These are phyloP conservation scores for Pleurotus giganteus DNA, from an alignment of 768 basidiomycete species.

Conservation along the genomic window DNA sequence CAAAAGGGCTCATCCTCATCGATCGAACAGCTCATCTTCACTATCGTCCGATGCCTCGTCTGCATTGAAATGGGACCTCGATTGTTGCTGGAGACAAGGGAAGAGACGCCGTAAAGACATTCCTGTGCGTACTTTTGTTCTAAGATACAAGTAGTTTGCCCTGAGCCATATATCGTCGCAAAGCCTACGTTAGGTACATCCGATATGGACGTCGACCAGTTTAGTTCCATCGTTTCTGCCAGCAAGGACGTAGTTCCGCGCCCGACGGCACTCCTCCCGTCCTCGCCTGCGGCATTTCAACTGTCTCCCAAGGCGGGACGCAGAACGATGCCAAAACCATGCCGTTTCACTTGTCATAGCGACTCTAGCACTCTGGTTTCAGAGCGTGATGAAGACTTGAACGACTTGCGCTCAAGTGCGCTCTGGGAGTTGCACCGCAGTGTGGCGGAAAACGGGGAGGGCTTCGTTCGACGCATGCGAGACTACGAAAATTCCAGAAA, in stretches of 20 bases:
- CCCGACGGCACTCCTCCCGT: slow-evolving; percentile 40
- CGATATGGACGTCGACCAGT: slow-evolving; percentile 19
- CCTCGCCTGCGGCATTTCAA: slow-evolving; percentile 49
- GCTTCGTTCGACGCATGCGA: slow-evolving; percentile 70
- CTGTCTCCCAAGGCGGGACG: slow-evolving; percentile 31
- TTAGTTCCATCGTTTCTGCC: slow-evolving; percentile 10
- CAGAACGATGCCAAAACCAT: slow-evolving; percentile 13
- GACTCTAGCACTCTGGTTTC: slow-evolving; percentile 19
- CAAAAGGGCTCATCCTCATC: slow-evolving; percentile 50
- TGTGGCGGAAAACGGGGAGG: slow-evolving; percentile 63
- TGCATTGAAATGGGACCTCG: slow-evolving; percentile 50
- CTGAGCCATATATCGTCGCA: slow-evolving; percentile 9
- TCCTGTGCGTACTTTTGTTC: slow-evolving; percentile 34
- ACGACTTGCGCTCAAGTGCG: slow-evolving; percentile 55
- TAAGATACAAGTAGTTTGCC: not conserved
- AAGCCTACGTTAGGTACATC: slow-evolving; percentile 10
- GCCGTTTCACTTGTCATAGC: slow-evolving; percentile 18
- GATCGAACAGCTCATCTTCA: slow-evolving; percentile 25
- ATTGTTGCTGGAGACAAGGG: slow-evolving; percentile 49
- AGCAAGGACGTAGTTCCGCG: slow-evolving; percentile 26
- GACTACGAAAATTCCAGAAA: slow-evolving; percentile 61
- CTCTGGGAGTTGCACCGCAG: slow-evolving; percentile 65
- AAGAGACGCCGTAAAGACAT: slow-evolving; percentile 52
- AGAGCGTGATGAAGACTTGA: slow-evolving; percentile 29
- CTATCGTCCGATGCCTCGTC: slow-evolving; percentile 30